phyloP scores from a whole-genome alignment of 331 rosid genomes.

The Cydonia oblonga region DNA sequence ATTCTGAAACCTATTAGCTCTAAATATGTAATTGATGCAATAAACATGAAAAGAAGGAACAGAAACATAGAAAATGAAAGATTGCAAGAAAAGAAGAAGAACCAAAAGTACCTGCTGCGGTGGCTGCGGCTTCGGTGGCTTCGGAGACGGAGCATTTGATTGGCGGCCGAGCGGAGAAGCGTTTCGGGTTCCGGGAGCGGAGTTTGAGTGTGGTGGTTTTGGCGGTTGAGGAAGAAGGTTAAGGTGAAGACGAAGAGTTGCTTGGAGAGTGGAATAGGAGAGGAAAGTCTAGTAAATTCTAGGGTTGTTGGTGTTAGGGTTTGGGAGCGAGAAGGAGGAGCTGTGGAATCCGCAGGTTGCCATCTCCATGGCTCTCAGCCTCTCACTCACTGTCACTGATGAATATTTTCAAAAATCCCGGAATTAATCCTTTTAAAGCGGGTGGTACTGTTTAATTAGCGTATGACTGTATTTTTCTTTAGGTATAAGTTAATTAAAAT shows the following conservation, averaged over 20 bases:
- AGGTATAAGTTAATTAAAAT: too few species aligned
- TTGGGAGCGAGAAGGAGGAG: constrained; percentile 15
- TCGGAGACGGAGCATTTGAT: constrained; percentile 69
- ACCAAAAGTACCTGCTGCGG: constrained; percentile 47
- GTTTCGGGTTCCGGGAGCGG: constrained; percentile 11
- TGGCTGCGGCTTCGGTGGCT: constrained; percentile 45
- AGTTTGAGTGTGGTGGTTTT: constrained; percentile 23
- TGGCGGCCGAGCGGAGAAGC: constrained; percentile 8
- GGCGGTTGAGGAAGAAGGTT: constrained; percentile 12
- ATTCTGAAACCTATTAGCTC: background rate
- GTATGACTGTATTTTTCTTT: too few species aligned
- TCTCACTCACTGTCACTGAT: background rate
- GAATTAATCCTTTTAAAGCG: too few species aligned
- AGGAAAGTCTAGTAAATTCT: constrained; percentile 13
- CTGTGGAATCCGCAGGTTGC: constrained; percentile 28
- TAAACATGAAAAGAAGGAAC: background rate
- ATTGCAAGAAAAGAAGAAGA: background rate
- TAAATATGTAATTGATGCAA: background rate
- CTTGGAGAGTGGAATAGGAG: constrained; percentile 7
- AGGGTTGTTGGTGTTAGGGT: constrained; percentile 9
- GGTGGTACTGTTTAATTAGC: too few species aligned
- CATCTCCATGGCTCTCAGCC: constrained; percentile 38
- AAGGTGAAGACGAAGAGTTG: constrained; percentile 29
- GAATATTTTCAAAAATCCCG: too few species aligned
- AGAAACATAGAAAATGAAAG: background rate